Base-by-base conservation (phyloP, 2,329 filamentous ascomycete species). In the Penicillium crustosum region DNA sequence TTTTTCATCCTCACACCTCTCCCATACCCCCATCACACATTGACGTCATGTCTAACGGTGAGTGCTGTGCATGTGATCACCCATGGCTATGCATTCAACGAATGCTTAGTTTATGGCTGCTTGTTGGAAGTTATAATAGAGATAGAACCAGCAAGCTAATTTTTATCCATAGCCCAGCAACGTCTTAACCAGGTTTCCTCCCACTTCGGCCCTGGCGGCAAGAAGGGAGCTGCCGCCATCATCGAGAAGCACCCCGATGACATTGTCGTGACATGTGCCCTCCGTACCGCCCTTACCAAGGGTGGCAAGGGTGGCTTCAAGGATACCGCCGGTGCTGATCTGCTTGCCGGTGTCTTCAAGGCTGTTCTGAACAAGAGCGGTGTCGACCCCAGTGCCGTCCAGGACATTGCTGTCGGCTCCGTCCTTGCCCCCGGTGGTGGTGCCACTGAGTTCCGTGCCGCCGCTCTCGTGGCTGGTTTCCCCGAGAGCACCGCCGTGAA, bases 371-470 rank as follows among this genome's bases (percentile, higher is more conserved):
- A 89, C 57, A 90, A 91, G 68, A 97, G 93, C 66, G 87, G 87
- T 65, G 95, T 97, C 77, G 90, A 97, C 78, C 93, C 94, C 23
- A 81, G 80, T 38, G 83, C 94, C 36, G 91, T 99, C 49, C 91
- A 97, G 77, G 94, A 99, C 73, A 89, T 99, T 65, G 89, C 89
- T 52, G 93, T 97, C 58, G 94, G 94, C 65, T 89, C 88, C 55
- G 94, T 99, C 31, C 87, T 99, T 49, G 87, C 93, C 19, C 93
- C 93, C 35, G 94, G 94, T 61, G 94, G 92, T 67, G 94, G 93
- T 66, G 94, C 94, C 23, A 97, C 94, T 47, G 94, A 97, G 80
- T 97, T 96, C 87, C 89, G 94, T 65, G 94, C 92, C 59, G 94
- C 94, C 36, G 88, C 89, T 54, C 83, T 97, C 57, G 91, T 91